Conservation (phyloP, 495 filamentous ascomycete species). For the Talaromyces trachyspermus region DNA sequence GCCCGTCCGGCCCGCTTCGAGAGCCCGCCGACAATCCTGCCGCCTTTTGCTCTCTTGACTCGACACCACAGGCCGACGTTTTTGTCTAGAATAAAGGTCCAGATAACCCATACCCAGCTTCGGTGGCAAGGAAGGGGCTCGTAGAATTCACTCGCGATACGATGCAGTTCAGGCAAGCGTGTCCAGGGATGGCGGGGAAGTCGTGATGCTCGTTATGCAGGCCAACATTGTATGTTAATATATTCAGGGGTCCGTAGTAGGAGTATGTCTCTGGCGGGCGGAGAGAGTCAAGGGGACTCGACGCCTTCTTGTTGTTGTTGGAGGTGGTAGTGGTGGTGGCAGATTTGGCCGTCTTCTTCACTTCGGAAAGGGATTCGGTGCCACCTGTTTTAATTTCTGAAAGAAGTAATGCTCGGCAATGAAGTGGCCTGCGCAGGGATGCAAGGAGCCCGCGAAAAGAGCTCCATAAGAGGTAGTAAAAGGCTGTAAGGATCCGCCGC, state of each 20-base stretch:
- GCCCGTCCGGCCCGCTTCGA: conserved; percentile 10
- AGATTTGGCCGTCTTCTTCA: conserved; percentile 19
- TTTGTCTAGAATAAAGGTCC: conserved; percentile 87
- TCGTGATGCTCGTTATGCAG: conserved; percentile 98
- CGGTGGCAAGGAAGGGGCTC: conserved; percentile 74
- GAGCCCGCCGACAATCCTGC: conserved; percentile 52
- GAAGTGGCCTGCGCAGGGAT: conserved; percentile 96
- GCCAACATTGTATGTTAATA: conserved; percentile 93
- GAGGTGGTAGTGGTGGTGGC: no score
- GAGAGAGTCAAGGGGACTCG: conserved; percentile 38
- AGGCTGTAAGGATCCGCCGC: conserved; percentile 46
- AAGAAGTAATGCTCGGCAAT: conserved; percentile 99
- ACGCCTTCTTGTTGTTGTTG: conserved; percentile 18
- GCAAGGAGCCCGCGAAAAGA: conserved; percentile 90
- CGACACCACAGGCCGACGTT: conserved; percentile 83
- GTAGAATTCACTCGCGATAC: conserved; percentile 91
- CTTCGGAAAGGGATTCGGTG: conserved; percentile 44
- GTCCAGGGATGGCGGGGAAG: conserved; percentile 98
- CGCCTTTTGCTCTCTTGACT: conserved; percentile 83
- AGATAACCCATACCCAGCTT: conserved; percentile 90
- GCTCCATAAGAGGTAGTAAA: conserved; percentile 69
- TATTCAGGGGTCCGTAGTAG: conserved; percentile 91
- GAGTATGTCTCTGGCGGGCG: conserved; percentile 90
- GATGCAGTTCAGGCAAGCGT: conserved; percentile 60
- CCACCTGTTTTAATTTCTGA: conserved; percentile 53